These are phyloP conservation scores for Trametes versicolor DNA, from an alignment of 1,284 basidiomycete genomes.

Conservation along the genomic window DNA sequence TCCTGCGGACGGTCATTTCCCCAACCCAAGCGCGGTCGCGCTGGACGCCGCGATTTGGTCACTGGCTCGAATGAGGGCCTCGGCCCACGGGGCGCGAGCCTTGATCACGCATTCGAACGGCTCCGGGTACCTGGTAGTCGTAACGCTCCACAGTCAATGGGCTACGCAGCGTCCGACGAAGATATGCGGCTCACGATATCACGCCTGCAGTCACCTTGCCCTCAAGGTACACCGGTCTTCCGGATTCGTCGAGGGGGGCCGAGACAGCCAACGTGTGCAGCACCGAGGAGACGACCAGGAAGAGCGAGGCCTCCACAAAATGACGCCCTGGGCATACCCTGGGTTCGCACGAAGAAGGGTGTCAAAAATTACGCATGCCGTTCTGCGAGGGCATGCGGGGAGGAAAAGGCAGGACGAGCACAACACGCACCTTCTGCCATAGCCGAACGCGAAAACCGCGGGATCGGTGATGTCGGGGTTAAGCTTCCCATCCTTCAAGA, in stretches of 20 bases:
- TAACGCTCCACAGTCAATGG: not conserved
- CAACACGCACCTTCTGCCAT: conserved; percentile 12
- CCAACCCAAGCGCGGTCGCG: not conserved
- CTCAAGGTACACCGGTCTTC: not conserved
- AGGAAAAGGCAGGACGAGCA: not conserved
- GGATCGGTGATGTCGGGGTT: conserved; percentile 13
- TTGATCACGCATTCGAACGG: conserved; percentile 22
- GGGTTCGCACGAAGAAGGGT: not conserved
- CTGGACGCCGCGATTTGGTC: not conserved
- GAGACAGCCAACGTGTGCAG: conserved; percentile 16
- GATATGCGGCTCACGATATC: conserved; percentile 9
- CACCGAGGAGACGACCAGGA: conserved; percentile 20
- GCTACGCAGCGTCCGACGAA: not conserved
- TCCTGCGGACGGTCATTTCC: no score
- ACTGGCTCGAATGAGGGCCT: conserved; percentile 3
- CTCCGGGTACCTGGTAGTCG: conserved; percentile 18
- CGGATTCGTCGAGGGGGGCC: conserved; percentile 6
- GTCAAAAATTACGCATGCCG: not conserved
- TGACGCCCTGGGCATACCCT: conserved; percentile 23
- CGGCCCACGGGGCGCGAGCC: conserved; percentile 15
- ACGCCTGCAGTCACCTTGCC: conserved; percentile 8
- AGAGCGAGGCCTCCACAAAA: conserved; percentile 22
- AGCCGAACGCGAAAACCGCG: conserved; percentile 13
- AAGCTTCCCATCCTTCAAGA: conserved; percentile 15
- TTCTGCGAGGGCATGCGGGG: not conserved